Conservation (phyloP, 2,329 filamentous ascomycete genomes). For the Penicillium olsonii region DNA sequence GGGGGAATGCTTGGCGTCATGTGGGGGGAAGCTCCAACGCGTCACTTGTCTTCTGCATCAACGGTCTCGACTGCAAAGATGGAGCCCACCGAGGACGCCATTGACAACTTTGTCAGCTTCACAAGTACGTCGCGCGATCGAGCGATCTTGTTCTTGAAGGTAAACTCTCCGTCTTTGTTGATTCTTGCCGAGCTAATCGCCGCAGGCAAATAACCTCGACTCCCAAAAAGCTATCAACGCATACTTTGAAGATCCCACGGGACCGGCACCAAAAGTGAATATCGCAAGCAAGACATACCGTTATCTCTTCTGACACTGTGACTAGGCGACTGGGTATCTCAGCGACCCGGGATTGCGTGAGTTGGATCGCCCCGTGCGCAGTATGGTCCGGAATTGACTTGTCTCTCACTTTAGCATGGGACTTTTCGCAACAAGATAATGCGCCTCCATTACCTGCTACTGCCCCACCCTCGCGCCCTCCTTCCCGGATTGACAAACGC, state of each 20-base stretch:
- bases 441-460: conserved; percentile 37
- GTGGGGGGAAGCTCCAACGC: conserved; percentile 26
- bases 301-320: conserved; percentile 8
- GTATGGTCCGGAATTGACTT: conserved; percentile 1
- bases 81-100: conserved; percentile 44
- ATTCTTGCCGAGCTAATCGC: conserved; percentile 13
- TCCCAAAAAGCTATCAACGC: conserved; percentile 50
- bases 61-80: conserved; percentile 27
- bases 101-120: conserved; percentile 44
- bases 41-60: conserved; percentile 2
- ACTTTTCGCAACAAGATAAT: conserved; percentile 40
- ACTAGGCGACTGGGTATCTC: conserved; percentile 23
- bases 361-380: conserved; percentile 1
- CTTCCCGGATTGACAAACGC: conserved; percentile 44
- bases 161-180: conserved; percentile 15
- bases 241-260: conserved; percentile 48
- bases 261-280: conserved; percentile 35
- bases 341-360: conserved; percentile 31
- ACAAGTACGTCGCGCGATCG: conserved; percentile 42
- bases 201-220: conserved; percentile 48
- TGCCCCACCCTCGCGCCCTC: conserved; percentile 49
- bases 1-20: conserved; percentile 29
- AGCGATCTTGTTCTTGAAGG: conserved; percentile 45
- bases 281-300: not conserved
- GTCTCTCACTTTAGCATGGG: conserved; percentile 33